phyloP scores from a whole-genome alignment of 2,329 filamentous ascomycete species.

The Colletotrichum tropicale region DNA sequence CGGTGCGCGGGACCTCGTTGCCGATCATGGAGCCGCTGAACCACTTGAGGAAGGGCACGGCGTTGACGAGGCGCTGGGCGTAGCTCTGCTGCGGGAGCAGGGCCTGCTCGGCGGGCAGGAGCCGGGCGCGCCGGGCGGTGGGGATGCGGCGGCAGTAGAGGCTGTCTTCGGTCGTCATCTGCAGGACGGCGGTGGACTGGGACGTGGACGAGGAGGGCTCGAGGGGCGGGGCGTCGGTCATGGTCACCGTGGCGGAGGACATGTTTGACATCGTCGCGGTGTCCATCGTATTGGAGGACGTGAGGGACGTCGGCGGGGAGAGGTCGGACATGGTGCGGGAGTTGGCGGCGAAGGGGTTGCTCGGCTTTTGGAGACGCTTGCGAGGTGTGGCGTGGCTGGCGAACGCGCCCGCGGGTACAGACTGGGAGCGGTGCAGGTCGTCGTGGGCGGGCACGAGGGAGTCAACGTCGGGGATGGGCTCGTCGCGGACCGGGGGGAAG shows the following conservation, averaged over 20 bases:
- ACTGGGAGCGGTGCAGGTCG: slow-evolving; percentile 37
- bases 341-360: slow-evolving; percentile 37
- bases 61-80: slow-evolving; percentile 66
- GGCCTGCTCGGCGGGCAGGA: slow-evolving; percentile 73
- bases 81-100: slow-evolving; percentile 72
- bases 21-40: slow-evolving; percentile 77
- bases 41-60: slow-evolving; percentile 74
- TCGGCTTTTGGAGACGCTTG: slow-evolving; percentile 26
- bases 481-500: slow-evolving; percentile 67
- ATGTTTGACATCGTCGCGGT: slow-evolving; percentile 52
- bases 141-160: slow-evolving; percentile 68
- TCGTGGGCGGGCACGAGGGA: slow-evolving; percentile 36
- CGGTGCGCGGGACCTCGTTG: slow-evolving; percentile 73
- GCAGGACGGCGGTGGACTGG: not conserved
- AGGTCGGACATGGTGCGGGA: slow-evolving; percentile 36
- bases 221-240: slow-evolving; percentile 37
- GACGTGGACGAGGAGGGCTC: slow-evolving; percentile 19
- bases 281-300: slow-evolving; percentile 63
- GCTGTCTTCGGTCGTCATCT: slow-evolving; percentile 34
- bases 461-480: slow-evolving; percentile 61
- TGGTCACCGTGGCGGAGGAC: slow-evolving; percentile 49
- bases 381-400: slow-evolving; percentile 26
- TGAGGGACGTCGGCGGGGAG: slow-evolving; percentile 49
- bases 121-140: slow-evolving; percentile 66
- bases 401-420: slow-evolving; percentile 34